Evolutionary conservation across 148 eudicot species (phyloP), one percentile per base, ranked within the genome.

Genomic region (Salicornia ramosissima): DNA sequence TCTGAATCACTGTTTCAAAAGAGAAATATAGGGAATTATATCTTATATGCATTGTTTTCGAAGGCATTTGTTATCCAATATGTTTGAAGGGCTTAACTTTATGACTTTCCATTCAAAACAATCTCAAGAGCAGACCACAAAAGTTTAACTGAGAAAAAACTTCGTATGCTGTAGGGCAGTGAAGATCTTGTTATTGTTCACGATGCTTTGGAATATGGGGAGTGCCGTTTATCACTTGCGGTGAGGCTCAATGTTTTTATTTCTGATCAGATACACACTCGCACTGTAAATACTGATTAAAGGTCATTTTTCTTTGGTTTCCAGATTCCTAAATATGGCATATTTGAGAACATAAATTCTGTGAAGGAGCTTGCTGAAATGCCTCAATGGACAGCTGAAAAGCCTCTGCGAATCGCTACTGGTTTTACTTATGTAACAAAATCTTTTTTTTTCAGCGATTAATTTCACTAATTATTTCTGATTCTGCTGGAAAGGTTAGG

Each of bases 381-480:
- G 99, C 93, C 99, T 56, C 96, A 87, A 64, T 94, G 99, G 99
- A 94, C 96, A 68, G 82, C 90, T 34, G 88, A 91, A 73, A 91
- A 78, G 66, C 99, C 97, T 78, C 86, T 94, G 42, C 80, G 97
- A 81, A 88, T 94, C 67, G 93, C 97, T 51, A 90, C 97, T 67
- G 96, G 97, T 70, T 94, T 94, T 82, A 87, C 97, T 77, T 82
- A 91, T 81, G 99, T 94, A 86, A 63, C 16, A 39, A n/a, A n/a
- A 55, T 60, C 26, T 26, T 28, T 36, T 40, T 1, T 45, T 67
- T 50, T 65, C 65, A 14, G 21, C 28, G n/a, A 53, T 71, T 36
- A 2, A 2, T 22, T 45, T 61, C 46, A 28, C 22, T 75, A 46
- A 28, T 71, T 43, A 19, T 59, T 29, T 11, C 25, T 68, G 39